A percentile compares a stretch with the other conserved stretches of the same genome.
Evolutionary conservation across 2,329 filamentous ascomycete species (phyloP).

Genomic region (Lecanicillium sp.): DNA sequence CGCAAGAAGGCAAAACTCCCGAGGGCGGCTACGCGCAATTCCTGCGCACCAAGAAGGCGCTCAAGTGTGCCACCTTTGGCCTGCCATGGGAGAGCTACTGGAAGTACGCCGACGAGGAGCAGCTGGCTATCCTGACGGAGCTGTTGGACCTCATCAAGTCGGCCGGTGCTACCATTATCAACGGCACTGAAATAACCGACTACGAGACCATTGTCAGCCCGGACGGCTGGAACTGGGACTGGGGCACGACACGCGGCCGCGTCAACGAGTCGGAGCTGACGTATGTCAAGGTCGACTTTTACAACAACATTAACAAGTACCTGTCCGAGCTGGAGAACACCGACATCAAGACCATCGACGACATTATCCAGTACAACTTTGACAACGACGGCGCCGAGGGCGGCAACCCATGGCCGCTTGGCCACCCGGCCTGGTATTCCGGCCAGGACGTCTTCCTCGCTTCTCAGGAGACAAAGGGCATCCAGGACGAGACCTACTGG

Average conservation of each 20-base stretch:
- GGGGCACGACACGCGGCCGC: slow-evolving; percentile 51
- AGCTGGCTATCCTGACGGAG: slow-evolving; percentile 42
- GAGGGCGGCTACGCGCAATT: slow-evolving; percentile 48
- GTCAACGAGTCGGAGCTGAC: slow-evolving; percentile 70
- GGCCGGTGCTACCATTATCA: slow-evolving; percentile 60
- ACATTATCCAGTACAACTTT: slow-evolving; percentile 58
- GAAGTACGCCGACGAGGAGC: slow-evolving; percentile 49
- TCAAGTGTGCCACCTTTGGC: slow-evolving; percentile 59
- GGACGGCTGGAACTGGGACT: slow-evolving; percentile 69
- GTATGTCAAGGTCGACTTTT: slow-evolving; percentile 64
- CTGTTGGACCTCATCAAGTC: slow-evolving; percentile 43
- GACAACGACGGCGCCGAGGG: slow-evolving; percentile 61
- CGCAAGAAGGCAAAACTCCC: slow-evolving; percentile 48
- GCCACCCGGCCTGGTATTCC: slow-evolving; percentile 55
- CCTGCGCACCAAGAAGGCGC: slow-evolving; percentile 42
- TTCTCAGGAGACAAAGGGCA: slow-evolving; percentile 51
- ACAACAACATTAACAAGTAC: slow-evolving; percentile 54
- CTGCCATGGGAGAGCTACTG: slow-evolving; percentile 68
- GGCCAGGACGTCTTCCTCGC: slow-evolving; percentile 67
- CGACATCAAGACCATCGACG: slow-evolving; percentile 49
- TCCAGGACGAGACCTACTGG: slow-evolving; percentile 57
- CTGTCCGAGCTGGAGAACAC: slow-evolving; percentile 57
- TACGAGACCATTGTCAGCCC: slow-evolving; percentile 55
- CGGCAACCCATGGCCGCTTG: slow-evolving; percentile 46
- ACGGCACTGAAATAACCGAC: slow-evolving; percentile 60